Base-by-base conservation (phyloP, 306 rosid genomes). In the Castanea mollissima region DNA sequence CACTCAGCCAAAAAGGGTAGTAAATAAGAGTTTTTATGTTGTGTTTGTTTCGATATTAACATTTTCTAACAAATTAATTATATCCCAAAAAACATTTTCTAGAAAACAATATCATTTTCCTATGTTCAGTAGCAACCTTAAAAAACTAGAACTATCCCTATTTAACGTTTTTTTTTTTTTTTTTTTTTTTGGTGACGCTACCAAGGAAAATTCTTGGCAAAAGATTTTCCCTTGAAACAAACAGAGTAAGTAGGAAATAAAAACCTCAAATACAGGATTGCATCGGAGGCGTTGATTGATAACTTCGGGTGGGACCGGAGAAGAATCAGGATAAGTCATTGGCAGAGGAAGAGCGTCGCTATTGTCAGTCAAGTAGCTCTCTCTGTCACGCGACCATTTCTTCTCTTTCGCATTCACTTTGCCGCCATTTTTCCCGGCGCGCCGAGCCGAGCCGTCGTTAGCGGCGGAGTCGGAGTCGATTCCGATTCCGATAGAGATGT, bases 271-370 rank as follows among this genome's bases (percentile, higher is more conserved):
- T 85, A 67, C 6, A 41, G 97, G 98, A 76, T 95, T 79, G 62
- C 99, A 95, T 71, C 32, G 91, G 64, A 92, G 98, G 44, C 98
- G 91, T 31, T 87, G 85, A 32, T 92, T 97, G 67, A 95, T 86
- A 72, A 84, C 97, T 15, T 91, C 87, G 3, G 92, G 81, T 5
- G 99, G 10, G 65, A 89, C 95, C 8, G 96, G 98, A 4, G 94
- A 84, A 7, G 94, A 79, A 87, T 89, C 95, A 16, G 97, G 99
- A 69, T 86, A 78, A 16, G 91, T 85, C 99, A 95, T 92, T 6
- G 99, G 98, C 41, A 95, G 98, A 0, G 99, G 97, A 18, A 92
- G 96, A 80, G 89, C 88, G 4, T 95, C 98, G 5, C 57, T 74
- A 31, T 90, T 82, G 74, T 95, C 92, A 5, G 57, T 80, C 90